phyloP scores from a whole-genome alignment of 352 stramenopile species.

The Globisporangium nunn region DNA sequence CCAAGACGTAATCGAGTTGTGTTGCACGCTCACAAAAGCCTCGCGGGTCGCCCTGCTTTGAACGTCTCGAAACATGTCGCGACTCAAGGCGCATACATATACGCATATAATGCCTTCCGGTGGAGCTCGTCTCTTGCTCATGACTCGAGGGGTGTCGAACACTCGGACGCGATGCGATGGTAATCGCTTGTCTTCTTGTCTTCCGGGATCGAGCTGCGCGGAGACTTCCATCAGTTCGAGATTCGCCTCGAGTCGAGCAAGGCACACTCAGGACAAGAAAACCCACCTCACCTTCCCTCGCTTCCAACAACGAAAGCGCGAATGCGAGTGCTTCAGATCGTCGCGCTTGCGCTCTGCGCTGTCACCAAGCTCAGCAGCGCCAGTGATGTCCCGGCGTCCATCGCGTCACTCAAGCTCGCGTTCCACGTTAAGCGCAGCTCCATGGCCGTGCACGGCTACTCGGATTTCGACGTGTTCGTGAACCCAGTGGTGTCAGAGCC shows the following conservation, averaged over 20 bases:
- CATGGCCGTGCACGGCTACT: constrained; percentile 42
- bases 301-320: neutral
- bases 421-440: constrained; percentile 45
- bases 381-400: neutral
- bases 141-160: neutral
- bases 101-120: neutral
- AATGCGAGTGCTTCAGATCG: neutral
- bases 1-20: neutral
- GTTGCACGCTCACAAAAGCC: neutral
- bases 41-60: neutral
- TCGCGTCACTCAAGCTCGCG: constrained; percentile 26
- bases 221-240: neutral
- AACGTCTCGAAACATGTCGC: neutral
- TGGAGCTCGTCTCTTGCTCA: neutral
- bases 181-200: neutral
- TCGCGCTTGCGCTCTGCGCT: constrained; percentile 2
- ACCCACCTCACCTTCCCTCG: too few species aligned
- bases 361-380: neutral
- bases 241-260: neutral
- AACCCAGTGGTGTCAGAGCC: constrained; percentile 20
- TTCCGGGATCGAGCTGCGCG: too few species aligned
- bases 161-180: neutral
- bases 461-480: constrained; percentile 35
- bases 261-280: too few species aligned
- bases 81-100: neutral